Evolutionary conservation across 306 rosid genomes (phyloP), one percentile per base, ranked within the genome.

Genomic region (Medicago arabica): DNA sequence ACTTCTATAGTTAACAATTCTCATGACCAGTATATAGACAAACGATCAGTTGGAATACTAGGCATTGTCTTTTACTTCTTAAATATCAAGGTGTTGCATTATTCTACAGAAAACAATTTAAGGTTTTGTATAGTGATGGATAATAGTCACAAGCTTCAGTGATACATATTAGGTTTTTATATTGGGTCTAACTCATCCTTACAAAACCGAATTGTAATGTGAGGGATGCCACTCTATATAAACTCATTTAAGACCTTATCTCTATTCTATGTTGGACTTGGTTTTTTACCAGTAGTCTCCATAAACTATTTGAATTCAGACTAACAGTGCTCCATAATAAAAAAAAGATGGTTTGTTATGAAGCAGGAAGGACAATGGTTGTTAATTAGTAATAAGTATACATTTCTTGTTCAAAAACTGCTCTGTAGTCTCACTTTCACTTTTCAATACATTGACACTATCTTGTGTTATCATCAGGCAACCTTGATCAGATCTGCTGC

Each of bases 401-500:
- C 36, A 15, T 51, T 67, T 67, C 71, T 72, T 75, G 70, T 74
- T 68, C 23, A 69, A 67, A 65, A 81, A 69, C 6, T 75, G 64
- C 76, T 69, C 9, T 31, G 19, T 59, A 58, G 23, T 38, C 67
- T 71, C 51, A 72, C 67, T 41, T 74, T 78, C 23, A 15, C 25
- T 43, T n/a, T n/a, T n/a, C n/a, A 40, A 49, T 67, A 31, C 38
- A 53, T 14, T 66, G 77, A 63, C 46, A 16, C 18, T 72, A 80
- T 49, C 40, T 50, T 86, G 47, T 84, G 72, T 75, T 76, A 72
- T 43, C 54, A 69, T 75, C 87, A 96, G 99, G 99, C 98, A 69
- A 96, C 89, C 81, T 78, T 87, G 83, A 92, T 90, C 83, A 92
- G 98, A 87, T 87, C 89, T 44, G 92, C 99, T 64, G 98, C 98